Conservation (phyloP, 2,329 filamentous ascomycete species). For the Monilinia fructigena region DNA sequence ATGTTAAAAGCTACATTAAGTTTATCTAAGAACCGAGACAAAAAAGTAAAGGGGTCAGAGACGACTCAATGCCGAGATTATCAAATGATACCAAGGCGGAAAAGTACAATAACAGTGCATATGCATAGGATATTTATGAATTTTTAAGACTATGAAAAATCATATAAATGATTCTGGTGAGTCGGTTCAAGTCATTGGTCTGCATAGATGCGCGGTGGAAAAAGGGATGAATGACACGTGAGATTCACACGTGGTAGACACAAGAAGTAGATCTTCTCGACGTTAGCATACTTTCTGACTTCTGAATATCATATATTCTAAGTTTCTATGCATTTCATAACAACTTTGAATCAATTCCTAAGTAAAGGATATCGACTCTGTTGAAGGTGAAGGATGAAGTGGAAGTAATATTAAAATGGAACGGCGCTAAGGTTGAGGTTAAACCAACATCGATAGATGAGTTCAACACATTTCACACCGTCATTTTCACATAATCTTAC, state of each 20-base stretch:
- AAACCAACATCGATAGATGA: constrained; percentile 7
- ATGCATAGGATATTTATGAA: constrained; percentile 8
- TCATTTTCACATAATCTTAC: neutral
- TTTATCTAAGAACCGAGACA: neutral
- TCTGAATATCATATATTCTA: constrained; percentile 1
- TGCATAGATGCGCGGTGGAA: neutral
- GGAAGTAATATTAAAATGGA: constrained; percentile 5
- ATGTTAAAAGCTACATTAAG: neutral
- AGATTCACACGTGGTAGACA: neutral
- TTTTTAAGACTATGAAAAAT: constrained; percentile 8
- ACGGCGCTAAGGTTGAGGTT: constrained; percentile 15
- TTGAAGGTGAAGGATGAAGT: constrained; percentile 3
- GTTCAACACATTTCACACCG: neutral
- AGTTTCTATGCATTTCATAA: neutral
- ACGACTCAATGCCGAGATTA: constrained; percentile 8
- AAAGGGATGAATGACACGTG: constrained; percentile 6
- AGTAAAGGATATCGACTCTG: neutral
- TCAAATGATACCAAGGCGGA: constrained; percentile 3
- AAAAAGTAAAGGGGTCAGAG: neutral
- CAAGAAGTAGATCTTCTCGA: constrained; percentile 1
- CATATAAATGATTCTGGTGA: neutral
- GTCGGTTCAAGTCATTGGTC: constrained; percentile 1
- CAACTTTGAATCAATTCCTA: neutral
- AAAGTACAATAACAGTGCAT: constrained; percentile 20
- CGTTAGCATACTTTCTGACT: neutral